These are phyloP conservation scores for Rhizopogon salebrosus DNA, from an alignment of 768 basidiomycete genomes.

Conservation along the genomic window DNA sequence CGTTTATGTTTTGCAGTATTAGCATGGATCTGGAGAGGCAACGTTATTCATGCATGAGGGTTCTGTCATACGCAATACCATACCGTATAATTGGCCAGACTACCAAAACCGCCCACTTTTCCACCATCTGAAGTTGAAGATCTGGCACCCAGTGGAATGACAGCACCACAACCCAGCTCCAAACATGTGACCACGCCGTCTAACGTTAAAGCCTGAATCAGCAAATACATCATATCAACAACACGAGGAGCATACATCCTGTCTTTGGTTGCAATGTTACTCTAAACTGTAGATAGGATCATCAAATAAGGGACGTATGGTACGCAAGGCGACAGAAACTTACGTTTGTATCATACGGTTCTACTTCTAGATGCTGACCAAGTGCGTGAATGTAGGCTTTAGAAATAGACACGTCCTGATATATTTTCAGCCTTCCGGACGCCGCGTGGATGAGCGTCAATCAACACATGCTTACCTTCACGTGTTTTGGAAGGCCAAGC, in stretches of 20 bases:
- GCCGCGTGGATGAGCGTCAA: background rate
- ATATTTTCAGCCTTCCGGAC: background rate
- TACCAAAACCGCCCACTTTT: constrained; percentile 37
- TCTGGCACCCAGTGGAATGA: constrained; percentile 30
- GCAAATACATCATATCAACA: constrained; percentile 1
- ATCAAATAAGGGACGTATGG: background rate
- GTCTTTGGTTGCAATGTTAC: constrained; percentile 29
- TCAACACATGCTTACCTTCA: constrained; percentile 5
- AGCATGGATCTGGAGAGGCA: background rate
- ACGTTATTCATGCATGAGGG: background rate
- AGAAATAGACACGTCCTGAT: constrained; percentile 6
- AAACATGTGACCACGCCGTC: constrained; percentile 41
- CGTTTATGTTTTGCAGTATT: constrained; percentile 20
- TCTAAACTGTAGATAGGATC: constrained; percentile 29
- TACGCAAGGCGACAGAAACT: background rate
- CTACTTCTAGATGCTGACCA: constrained; percentile 11
- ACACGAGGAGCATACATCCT: constrained; percentile 32
- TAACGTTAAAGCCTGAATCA: constrained; percentile 14
- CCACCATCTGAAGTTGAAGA: constrained; percentile 35
- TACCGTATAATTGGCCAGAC: constrained; percentile 43
- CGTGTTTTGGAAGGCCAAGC: constrained; percentile 4
- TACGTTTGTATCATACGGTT: constrained; percentile 18
- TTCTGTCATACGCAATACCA: constrained; percentile 6
- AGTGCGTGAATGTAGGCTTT: constrained; percentile 19
- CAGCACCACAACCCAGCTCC: constrained; percentile 38